Evolutionary conservation across 2,329 filamentous ascomycete genomes (phyloP).

Genomic region (Colletotrichum viniferum): DNA sequence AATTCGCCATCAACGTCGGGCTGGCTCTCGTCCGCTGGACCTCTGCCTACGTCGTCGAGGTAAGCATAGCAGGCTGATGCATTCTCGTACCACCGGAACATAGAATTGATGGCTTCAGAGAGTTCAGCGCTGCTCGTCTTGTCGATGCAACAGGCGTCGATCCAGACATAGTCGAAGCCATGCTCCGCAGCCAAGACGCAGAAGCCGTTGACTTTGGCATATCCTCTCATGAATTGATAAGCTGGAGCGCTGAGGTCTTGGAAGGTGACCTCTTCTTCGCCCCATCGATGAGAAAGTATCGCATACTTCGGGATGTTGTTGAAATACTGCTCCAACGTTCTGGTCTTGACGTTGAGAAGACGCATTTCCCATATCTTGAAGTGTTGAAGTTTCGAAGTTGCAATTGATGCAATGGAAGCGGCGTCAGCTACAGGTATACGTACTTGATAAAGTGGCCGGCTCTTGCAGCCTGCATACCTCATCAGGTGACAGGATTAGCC

Average conservation of each 20-base stretch:
- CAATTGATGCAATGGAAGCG: not conserved
- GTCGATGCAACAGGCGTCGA: conserved; percentile 24
- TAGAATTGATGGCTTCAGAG: conserved; percentile 20
- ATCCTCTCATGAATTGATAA: conserved; percentile 18
- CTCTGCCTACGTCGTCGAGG: conserved; percentile 7
- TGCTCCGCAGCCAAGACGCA: conserved; percentile 18
- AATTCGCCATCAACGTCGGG: not conserved
- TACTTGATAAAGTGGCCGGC: not conserved
- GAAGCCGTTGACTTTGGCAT: conserved; percentile 26
- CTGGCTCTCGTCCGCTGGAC: not conserved
- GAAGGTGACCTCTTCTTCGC: conserved; percentile 31
- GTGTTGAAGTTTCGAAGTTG: not conserved
- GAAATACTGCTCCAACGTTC: conserved; percentile 26
- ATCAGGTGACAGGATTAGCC: not conserved
- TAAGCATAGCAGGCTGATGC: conserved; percentile 16
- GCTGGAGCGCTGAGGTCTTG: conserved; percentile 24
- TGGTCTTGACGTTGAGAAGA: conserved; percentile 28
- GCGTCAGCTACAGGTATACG: not conserved
- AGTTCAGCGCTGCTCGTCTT: conserved; percentile 15
- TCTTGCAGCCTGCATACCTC: not conserved
- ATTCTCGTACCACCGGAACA: conserved; percentile 19
- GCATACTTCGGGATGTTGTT: conserved; percentile 28
- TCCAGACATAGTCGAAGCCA: conserved; percentile 10
- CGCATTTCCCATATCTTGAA: conserved; percentile 23
- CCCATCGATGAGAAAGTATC: conserved; percentile 42